Conservation (phyloP, 176 grass and related monocot species). For the Pontederia paniculata region DNA sequence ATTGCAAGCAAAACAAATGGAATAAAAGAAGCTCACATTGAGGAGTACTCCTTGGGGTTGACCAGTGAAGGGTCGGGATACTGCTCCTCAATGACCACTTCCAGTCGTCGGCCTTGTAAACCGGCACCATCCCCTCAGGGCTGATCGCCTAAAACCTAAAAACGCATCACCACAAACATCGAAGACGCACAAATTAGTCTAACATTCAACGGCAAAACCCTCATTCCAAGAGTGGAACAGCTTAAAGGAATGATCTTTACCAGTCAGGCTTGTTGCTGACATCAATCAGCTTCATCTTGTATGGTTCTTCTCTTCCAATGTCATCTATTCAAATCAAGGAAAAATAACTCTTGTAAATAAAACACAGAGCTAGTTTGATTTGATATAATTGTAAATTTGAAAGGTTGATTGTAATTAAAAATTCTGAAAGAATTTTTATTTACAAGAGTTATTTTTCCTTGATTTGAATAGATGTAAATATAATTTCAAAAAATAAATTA, state of each 20-base stretch:
- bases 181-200: not conserved
- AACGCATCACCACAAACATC: not conserved
- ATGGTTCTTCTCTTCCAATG: constrained; percentile 88
- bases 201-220: not conserved
- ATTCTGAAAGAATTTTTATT: too few species aligned
- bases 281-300: constrained; percentile 62
- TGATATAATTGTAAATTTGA: too few species aligned
- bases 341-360: too few species aligned
- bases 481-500: too few species aligned
- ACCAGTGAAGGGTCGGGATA: constrained; percentile 16
- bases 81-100: constrained; percentile 23
- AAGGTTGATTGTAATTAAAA: too few species aligned
- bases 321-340: too few species aligned
- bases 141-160: constrained; percentile 23
- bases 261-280: constrained; percentile 74
- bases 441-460: too few species aligned
- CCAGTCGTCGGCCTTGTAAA: constrained; percentile 7
- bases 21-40: constrained; percentile 4
- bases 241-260: constrained; percentile 3
- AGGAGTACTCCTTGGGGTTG: constrained; percentile 7
- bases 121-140: constrained; percentile 19
- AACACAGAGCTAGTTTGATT: too few species aligned
- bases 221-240: not conserved
- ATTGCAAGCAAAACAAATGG: too few species aligned
- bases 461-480: too few species aligned